Percentiles rank a stretch among this genome's conserved stretches.
phyloP scores from a whole-genome alignment of 306 rosid species.

The Biancaea sappan region DNA sequence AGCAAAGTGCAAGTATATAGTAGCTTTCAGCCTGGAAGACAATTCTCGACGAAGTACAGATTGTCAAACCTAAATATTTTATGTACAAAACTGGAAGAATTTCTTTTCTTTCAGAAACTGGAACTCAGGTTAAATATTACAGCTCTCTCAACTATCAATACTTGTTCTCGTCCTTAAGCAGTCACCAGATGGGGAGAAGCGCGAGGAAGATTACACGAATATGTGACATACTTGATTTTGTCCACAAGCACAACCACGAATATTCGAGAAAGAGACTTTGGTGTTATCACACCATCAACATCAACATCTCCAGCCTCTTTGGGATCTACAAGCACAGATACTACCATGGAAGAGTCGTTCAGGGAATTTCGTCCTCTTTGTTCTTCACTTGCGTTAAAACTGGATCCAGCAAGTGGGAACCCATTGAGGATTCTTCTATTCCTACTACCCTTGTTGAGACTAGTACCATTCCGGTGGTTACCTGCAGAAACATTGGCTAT shows the following conservation, averaged over 20 bases:
- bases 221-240: slow-evolving; percentile 88
- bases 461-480: slow-evolving; percentile 48
- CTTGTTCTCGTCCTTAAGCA: slow-evolving; percentile 40
- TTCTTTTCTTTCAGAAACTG: slow-evolving; percentile 42
- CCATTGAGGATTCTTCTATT: slow-evolving; percentile 79
- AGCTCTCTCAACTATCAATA: slow-evolving; percentile 30
- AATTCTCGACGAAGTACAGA: not conserved
- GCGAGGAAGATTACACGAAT: slow-evolving; percentile 87
- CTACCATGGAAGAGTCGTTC: slow-evolving; percentile 64
- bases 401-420: slow-evolving; percentile 55
- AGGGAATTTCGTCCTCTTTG: slow-evolving; percentile 40
- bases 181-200: slow-evolving; percentile 69
- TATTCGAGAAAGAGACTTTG: slow-evolving; percentile 77
- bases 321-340: slow-evolving; percentile 94
- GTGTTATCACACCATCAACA: slow-evolving; percentile 71
- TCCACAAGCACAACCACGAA: slow-evolving; percentile 85
- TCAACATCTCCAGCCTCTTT: slow-evolving; percentile 68
- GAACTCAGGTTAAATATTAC: slow-evolving; percentile 38
- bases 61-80: not conserved
- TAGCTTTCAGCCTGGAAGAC: not conserved
- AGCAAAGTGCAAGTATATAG: not conserved
- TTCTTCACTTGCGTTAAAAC: slow-evolving; percentile 62
- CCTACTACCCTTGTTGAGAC: slow-evolving; percentile 48
- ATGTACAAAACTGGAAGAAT: slow-evolving; percentile 50
- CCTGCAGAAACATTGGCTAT: slow-evolving; percentile 51